Evolutionary conservation across 2,329 filamentous ascomycete species (phyloP).

Genomic region (Aspergillus neoniger): DNA sequence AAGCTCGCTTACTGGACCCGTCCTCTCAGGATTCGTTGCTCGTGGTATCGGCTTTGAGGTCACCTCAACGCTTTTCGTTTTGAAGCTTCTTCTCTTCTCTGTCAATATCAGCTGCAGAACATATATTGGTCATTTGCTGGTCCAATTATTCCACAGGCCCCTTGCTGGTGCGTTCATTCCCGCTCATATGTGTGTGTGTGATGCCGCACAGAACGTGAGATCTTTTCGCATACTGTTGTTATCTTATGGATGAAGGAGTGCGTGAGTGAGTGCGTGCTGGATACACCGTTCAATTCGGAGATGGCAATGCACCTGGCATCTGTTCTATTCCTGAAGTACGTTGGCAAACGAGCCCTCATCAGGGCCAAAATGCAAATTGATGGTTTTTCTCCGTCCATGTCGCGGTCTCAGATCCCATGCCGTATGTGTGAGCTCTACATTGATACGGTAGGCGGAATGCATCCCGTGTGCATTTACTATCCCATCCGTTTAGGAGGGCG

Average conservation of each 20-base stretch:
- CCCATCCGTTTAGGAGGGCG: background rate
- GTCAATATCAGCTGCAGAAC: conserved; percentile 17
- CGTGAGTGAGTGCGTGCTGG: background rate
- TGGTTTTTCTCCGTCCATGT: background rate
- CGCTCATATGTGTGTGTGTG: background rate
- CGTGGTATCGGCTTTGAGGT: background rate
- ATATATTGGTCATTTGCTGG: conserved; percentile 10
- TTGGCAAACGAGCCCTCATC: background rate
- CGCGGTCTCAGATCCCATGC: background rate
- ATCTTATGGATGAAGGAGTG: too few species aligned
- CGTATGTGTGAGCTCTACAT: background rate
- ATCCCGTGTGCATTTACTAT: background rate
- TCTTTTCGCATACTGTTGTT: background rate
- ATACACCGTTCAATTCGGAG: background rate
- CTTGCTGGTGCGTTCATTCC: background rate
- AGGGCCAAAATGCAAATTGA: background rate
- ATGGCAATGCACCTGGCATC: background rate
- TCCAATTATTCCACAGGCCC: background rate
- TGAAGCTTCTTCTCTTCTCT: conserved; percentile 13
- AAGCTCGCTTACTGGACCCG: background rate
- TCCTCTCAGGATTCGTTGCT: background rate
- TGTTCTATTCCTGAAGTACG: background rate
- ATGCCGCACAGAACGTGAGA: background rate
- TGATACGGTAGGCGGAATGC: background rate
- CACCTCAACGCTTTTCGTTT: conserved; percentile 1